Evolutionary conservation across 129 eudicot species (phyloP), one percentile per base, ranked within the genome.

Genomic region (Rutidosis leptorrhynchoides): DNA sequence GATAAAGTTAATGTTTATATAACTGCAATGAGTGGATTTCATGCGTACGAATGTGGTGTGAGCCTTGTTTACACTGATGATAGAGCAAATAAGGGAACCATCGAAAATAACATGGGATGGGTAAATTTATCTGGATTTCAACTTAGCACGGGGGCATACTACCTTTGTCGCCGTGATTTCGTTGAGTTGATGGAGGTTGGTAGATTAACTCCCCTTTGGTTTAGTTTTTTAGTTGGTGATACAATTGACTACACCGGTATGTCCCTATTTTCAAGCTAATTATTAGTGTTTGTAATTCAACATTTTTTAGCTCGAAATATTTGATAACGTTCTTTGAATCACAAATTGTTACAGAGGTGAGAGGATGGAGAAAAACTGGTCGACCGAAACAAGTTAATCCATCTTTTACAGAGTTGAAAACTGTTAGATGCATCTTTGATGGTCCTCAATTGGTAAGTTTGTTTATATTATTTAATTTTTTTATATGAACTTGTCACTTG

Each of bases 321-420:
- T 61, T 14, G 3, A 46, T 22, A 61, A 21, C 46, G 10, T 46
- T 60, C 14, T n/a, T 61, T 37, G 5, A 16, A 33, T 24, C 8
- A 59, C 42, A 16, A 25, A 11, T 51, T 63, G 29, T 62, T 24
- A 55, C 70, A 72, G 77, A 72, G 70, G 63, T 72, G 25, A 45
- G 77, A 35, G 77, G 77, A 62, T 72, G 77, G 77, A 72, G 77
- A 63, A 72, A 72, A 64, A 72, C 56, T 0, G 77, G 77, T 17
- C 20, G 70, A 72, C 70, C 70, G 1, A 14, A 70, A 14, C 74
- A 69, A 3, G 0, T 43, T 20, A 25, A 72, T 33, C 70, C 26
- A 51, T 72, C 77, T 51, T 64, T 51, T n/a, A 62, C 69, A 62
- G 70, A 72, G 19, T 25, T 52, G 56, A 69, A 57, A 40, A 9